These are phyloP conservation scores for Lactarius tabidus DNA, from an alignment of 768 basidiomycete genomes.

Conservation along the genomic window DNA sequence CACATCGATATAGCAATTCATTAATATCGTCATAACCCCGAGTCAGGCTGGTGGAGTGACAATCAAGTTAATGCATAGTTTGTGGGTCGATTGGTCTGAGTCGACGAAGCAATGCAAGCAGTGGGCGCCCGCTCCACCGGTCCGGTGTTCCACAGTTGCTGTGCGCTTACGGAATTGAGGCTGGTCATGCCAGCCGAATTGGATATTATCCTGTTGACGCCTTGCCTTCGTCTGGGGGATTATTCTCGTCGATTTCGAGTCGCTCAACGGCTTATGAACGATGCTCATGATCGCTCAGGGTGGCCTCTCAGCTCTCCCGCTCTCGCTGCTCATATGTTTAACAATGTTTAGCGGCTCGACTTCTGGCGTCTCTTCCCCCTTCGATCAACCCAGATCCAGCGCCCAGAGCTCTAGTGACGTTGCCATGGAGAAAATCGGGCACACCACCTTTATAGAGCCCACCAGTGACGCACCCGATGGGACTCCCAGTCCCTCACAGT, in stretches of 20 bases:
- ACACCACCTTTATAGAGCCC: neutral
- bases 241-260: neutral
- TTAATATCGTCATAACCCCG: too few relatives aligned
- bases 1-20: too few relatives aligned
- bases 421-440: neutral
- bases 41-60: too few relatives aligned
- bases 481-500: slow-evolving; percentile 3
- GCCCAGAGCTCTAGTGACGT: neutral
- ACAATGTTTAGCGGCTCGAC: neutral
- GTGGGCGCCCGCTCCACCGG: too few relatives aligned
- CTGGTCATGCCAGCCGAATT: neutral
- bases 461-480: neutral
- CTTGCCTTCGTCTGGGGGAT: too few relatives aligned
- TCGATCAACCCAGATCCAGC: neutral
- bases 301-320: neutral
- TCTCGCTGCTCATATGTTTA: neutral
- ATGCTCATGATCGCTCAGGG: neutral
- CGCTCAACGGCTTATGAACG: neutral
- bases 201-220: neutral
- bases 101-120: too few relatives aligned
- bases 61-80: too few relatives aligned
- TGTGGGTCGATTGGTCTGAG: too few relatives aligned
- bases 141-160: too few relatives aligned
- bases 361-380: neutral
- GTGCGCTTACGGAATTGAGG: neutral